Conservation (phyloP, 345 rosid species). For the Salix viminalis region DNA sequence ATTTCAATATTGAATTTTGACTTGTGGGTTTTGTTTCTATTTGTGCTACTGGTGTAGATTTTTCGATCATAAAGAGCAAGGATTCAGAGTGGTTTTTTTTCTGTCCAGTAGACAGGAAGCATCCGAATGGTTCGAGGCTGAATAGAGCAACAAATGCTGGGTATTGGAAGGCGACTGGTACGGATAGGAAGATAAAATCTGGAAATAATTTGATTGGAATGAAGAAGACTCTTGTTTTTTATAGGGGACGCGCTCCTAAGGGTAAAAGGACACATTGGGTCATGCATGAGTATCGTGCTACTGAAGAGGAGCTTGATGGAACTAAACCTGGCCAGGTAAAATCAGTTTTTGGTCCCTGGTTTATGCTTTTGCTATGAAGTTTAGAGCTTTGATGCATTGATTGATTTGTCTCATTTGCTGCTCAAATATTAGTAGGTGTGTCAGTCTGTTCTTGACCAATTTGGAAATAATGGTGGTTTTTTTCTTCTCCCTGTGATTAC, state of each 20-base stretch:
- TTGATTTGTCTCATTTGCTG: background rate
- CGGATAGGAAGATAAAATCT: slow-evolving; percentile 67
- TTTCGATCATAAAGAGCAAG: slow-evolving; percentile 49
- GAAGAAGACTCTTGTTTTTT: slow-evolving; percentile 90
- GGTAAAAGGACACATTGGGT: slow-evolving; percentile 79
- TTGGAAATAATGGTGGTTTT: background rate
- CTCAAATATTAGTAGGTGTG: background rate
- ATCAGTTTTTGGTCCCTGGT: background rate
- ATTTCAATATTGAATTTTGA: background rate
- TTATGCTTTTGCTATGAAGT: background rate
- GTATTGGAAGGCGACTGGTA: slow-evolving; percentile 96
- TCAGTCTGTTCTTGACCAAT: background rate
- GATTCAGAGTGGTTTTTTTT: slow-evolving; percentile 96
- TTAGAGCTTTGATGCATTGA: background rate
- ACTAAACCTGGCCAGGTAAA: slow-evolving; percentile 80
- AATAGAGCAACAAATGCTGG: slow-evolving; percentile 79
- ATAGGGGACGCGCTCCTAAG: slow-evolving; percentile 78
- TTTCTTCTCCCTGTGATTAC: background rate
- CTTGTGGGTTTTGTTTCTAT: background rate
- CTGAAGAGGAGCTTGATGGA: slow-evolving; percentile 58
- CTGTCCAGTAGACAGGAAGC: slow-evolving; percentile 88
- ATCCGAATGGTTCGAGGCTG: slow-evolving; percentile 71
- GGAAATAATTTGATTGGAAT: slow-evolving; percentile 57
- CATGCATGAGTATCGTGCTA: slow-evolving; percentile 88
- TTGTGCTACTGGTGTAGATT: slow-evolving; percentile 29